These are phyloP conservation scores for Narthecium ossifragum DNA, from an alignment of 106 monocot genomes.

Conservation along the genomic window DNA sequence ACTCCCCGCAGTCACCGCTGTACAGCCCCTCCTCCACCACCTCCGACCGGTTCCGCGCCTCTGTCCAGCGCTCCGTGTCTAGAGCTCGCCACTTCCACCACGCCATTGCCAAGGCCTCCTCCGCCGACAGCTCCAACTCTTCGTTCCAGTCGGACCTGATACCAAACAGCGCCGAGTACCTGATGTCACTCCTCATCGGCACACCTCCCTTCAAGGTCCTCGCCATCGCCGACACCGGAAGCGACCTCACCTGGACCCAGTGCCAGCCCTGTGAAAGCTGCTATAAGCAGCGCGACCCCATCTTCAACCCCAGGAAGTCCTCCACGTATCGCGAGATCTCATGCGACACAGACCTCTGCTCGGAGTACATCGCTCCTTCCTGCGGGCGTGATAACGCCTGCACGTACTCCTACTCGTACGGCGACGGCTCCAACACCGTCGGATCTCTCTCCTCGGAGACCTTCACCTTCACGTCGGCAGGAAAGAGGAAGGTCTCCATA, in stretches of 20 bases:
- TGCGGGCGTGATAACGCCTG: not conserved
- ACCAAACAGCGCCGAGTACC: constrained; percentile 12
- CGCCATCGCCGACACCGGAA: constrained; percentile 28
- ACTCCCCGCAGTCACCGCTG: not conserved
- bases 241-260: constrained; percentile 30
- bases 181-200: constrained; percentile 16
- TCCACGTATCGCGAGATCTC: constrained; percentile 10
- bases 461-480: constrained; percentile 4
- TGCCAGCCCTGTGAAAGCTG: constrained; percentile 35
- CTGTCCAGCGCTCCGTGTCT: not conserved
- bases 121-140: not conserved
- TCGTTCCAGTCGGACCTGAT: not conserved
- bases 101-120: not conserved
- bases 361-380: not conserved
- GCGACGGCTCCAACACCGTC: constrained; percentile 11
- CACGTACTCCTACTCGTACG: constrained; percentile 15
- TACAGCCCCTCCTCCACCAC: not conserved
- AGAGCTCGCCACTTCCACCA: not conserved
- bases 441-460: constrained; percentile 19
- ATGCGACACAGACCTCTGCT: constrained; percentile 8
- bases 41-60: not conserved
- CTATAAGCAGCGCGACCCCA: constrained; percentile 10
- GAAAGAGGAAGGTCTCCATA: not conserved
- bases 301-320: constrained; percentile 21
- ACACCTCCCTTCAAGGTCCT: constrained; percentile 13